phyloP scores from a whole-genome alignment of 768 basidiomycete species.

The Xerocomellus amylosporus region DNA sequence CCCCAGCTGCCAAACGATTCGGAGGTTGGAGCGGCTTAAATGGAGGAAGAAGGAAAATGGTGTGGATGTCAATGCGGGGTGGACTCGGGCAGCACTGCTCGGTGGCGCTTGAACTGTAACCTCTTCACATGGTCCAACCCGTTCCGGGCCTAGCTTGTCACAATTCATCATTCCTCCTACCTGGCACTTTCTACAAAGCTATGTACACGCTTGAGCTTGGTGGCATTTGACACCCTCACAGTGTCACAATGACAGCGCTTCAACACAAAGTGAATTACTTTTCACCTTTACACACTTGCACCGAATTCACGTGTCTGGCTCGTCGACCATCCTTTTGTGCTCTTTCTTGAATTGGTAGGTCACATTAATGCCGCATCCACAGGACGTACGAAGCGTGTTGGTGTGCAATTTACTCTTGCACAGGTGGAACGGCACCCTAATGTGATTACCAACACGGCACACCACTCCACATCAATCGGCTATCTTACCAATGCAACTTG shows the following conservation, averaged over 20 bases:
- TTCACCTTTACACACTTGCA: not conserved
- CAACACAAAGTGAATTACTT: not conserved
- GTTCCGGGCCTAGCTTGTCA: not conserved
- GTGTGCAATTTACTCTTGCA: conserved; percentile 9
- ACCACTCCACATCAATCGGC: not conserved
- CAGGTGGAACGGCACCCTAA: conserved; percentile 7
- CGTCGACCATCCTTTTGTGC: not conserved
- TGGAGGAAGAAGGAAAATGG: not conserved
- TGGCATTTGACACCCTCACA: not conserved
- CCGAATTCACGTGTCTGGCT: not conserved
- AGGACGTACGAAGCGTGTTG: conserved; percentile 2
- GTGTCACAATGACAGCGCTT: not conserved
- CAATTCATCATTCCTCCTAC: not conserved
- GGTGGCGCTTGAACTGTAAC: not conserved
- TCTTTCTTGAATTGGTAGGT: conserved; percentile 1
- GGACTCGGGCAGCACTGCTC: conserved; percentile 2
- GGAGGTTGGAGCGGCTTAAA: not conserved
- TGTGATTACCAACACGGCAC: not conserved
- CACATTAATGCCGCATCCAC: not conserved
- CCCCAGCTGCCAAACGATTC: conserved; percentile 2
- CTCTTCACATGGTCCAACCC: not conserved
- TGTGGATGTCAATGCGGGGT: conserved; percentile 11
- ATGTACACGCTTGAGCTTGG: not conserved
- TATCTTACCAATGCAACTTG: conserved; percentile 10
- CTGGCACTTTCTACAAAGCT: not conserved